phyloP scores from a whole-genome alignment of 208 protist genomes.

The Herpetomonas tarakana region DNA sequence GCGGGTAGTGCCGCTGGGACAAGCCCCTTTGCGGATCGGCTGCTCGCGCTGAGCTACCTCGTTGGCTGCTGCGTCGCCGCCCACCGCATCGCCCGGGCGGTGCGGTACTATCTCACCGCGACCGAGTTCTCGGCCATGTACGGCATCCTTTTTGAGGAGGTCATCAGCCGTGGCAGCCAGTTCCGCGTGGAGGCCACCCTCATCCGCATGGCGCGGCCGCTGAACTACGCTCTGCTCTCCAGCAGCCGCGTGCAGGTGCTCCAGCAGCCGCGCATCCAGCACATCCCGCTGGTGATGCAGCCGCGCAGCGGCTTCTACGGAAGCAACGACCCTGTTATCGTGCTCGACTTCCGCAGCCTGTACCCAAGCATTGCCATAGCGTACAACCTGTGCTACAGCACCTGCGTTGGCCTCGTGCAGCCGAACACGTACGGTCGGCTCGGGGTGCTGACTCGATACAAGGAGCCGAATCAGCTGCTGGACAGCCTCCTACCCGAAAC shows the following conservation, averaged over 20 bases:
- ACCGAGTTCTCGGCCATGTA: constrained; percentile 75
- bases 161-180: constrained; percentile 78
- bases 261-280: constrained; percentile 65
- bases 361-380: constrained; percentile 99
- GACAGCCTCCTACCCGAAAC: constrained; percentile 75
- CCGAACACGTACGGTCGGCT: constrained; percentile 34
- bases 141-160: constrained; percentile 74
- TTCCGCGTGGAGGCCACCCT: constrained; percentile 86
- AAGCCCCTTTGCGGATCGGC: constrained; percentile 12
- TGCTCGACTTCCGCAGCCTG: constrained; percentile 99
- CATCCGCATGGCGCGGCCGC: constrained; percentile 58
- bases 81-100: constrained; percentile 50
- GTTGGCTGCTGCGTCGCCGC: constrained; percentile 31
- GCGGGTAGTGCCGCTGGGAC: neutral
- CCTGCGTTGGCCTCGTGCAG: constrained; percentile 70
- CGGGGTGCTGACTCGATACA: constrained; percentile 62
- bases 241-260: constrained; percentile 52
- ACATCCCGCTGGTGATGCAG: constrained; percentile 81
- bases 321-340: constrained; percentile 92
- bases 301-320: constrained; percentile 66
- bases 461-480: constrained; percentile 35
- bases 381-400: constrained; percentile 99
- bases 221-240: constrained; percentile 68
- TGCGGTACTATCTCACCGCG: constrained; percentile 59
- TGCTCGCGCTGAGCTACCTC: constrained; percentile 52